These are phyloP conservation scores for Phytopythium vexans DNA, from an alignment of 352 stramenopile species.

Conservation along the genomic window DNA sequence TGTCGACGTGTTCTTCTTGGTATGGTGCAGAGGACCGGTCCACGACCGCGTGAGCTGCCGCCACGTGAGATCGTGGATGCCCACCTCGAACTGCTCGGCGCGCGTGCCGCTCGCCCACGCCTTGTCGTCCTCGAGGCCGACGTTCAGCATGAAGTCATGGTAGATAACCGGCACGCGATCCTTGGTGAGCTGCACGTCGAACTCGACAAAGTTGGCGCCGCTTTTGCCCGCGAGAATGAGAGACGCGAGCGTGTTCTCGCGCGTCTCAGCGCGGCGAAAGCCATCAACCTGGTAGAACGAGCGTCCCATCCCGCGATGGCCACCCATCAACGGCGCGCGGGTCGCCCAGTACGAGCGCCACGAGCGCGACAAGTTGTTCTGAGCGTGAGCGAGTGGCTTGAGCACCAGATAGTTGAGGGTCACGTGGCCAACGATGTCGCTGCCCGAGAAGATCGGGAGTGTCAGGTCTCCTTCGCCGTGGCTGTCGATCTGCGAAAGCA, in stretches of 20 bases:
- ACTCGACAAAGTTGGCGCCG: slow-evolving; percentile 80
- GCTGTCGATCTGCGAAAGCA: slow-evolving; percentile 44
- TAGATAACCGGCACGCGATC: slow-evolving; percentile 74
- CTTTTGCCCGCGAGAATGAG: slow-evolving; percentile 65
- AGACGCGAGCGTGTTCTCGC: slow-evolving; percentile 76
- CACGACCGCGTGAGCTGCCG: slow-evolving; percentile 54
- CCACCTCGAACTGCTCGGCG: slow-evolving; percentile 57
- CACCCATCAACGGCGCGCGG: slow-evolving; percentile 48
- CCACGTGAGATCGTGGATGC: slow-evolving; percentile 66
- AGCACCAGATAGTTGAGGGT: slow-evolving; percentile 51
- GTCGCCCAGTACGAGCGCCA: slow-evolving; percentile 73
- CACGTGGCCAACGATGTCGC: slow-evolving; percentile 39
- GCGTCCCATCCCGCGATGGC: slow-evolving; percentile 74
- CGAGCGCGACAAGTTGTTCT: slow-evolving; percentile 52
- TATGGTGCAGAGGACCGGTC: slow-evolving; percentile 29
- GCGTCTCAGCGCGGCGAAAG: slow-evolving; percentile 53
- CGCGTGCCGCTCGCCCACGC: slow-evolving; percentile 40
- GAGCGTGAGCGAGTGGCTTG: slow-evolving; percentile 44
- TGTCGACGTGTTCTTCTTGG: slow-evolving; percentile 23
- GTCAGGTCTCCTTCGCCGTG: slow-evolving; percentile 56
- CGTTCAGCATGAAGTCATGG: slow-evolving; percentile 72
- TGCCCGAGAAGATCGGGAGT: slow-evolving; percentile 39
- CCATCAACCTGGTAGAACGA: slow-evolving; percentile 68
- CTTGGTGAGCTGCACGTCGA: slow-evolving; percentile 82
- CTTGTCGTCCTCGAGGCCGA: slow-evolving; percentile 56